Conservation (phyloP, 2,329 filamentous ascomycete species). For the Fusarium avenaceum region DNA sequence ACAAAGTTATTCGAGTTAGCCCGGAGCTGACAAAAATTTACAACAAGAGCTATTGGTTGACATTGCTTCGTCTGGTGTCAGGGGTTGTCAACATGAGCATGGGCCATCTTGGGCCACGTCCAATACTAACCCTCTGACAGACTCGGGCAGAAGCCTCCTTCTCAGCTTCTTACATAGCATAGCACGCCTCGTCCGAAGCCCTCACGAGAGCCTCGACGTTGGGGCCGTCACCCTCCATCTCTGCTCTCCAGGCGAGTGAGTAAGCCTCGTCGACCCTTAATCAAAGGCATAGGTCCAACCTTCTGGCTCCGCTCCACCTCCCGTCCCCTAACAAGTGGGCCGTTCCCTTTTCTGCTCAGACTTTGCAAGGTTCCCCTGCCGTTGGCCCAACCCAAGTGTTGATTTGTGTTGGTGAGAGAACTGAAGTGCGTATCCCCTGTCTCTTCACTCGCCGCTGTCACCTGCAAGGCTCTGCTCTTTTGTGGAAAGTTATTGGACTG, state of each 20-base stretch:
- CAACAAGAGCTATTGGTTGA: constrained; percentile 19
- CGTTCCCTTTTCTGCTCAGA: constrained; percentile 35
- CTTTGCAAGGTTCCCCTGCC: constrained; percentile 38
- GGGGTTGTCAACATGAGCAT: not conserved
- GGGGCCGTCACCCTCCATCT: constrained; percentile 34
- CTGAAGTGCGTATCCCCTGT: constrained; percentile 30
- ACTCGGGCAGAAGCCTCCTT: constrained; percentile 13
- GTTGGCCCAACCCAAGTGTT: constrained; percentile 30
- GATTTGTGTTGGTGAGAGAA: constrained; percentile 27
- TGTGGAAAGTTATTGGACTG: constrained; percentile 40
- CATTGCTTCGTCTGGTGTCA: not conserved
- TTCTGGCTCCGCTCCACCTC: constrained; percentile 46
- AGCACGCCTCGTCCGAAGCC: constrained; percentile 13
- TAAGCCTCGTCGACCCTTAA: constrained; percentile 52
- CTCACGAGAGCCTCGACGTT: constrained; percentile 25
- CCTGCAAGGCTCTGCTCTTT: constrained; percentile 43
- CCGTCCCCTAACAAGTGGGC: constrained; percentile 41
- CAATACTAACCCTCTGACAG: constrained; percentile 2
- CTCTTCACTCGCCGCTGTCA: constrained; percentile 40
- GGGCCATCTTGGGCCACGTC: constrained; percentile 7
- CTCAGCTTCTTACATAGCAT: constrained; percentile 7
- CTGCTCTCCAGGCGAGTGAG: constrained; percentile 36
- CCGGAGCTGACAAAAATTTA: constrained; percentile 15
- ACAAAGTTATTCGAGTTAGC: constrained; percentile 20
- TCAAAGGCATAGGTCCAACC: constrained; percentile 49